These are phyloP conservation scores for Neolentinus lepideus DNA, from an alignment of 1,284 basidiomycete genomes.

Conservation along the genomic window DNA sequence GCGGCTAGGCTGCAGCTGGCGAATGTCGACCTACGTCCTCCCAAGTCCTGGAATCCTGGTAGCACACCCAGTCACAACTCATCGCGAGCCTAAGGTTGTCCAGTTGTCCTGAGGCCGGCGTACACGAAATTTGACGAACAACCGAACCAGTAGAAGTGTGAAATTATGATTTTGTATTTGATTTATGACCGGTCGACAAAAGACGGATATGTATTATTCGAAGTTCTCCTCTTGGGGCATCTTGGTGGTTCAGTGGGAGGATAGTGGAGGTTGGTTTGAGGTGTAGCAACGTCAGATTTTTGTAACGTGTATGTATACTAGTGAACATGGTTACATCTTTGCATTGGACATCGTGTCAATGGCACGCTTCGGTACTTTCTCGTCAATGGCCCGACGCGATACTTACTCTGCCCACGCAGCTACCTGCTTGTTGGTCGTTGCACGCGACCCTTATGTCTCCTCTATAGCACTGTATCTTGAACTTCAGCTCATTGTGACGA, in stretches of 20 bases:
- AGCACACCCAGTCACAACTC: constrained; percentile 18
- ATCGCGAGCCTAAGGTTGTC: background rate
- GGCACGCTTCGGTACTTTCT: too few species aligned
- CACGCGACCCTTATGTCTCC: background rate
- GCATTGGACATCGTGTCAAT: background rate
- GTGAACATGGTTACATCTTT: background rate
- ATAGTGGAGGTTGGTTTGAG: background rate
- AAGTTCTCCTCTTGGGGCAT: too few species aligned
- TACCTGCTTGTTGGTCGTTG: background rate
- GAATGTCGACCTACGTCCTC: constrained; percentile 63
- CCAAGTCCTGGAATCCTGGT: constrained; percentile 54
- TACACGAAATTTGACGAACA: too few species aligned
- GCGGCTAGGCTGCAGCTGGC: constrained; percentile 70
- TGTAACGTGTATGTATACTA: background rate
- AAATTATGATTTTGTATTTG: too few species aligned
- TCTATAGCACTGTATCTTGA: background rate
- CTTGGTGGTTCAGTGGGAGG: too few species aligned
- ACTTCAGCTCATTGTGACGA: background rate
- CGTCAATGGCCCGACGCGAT: too few species aligned
- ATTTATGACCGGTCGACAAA: too few species aligned
- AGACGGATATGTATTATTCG: too few species aligned
- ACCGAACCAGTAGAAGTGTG: too few species aligned
- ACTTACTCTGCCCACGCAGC: too few species aligned
- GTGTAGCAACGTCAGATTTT: background rate
- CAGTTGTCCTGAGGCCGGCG: too few species aligned